Base-by-base conservation (phyloP, 768 basidiomycete genomes). In the Serendipita sp. region DNA sequence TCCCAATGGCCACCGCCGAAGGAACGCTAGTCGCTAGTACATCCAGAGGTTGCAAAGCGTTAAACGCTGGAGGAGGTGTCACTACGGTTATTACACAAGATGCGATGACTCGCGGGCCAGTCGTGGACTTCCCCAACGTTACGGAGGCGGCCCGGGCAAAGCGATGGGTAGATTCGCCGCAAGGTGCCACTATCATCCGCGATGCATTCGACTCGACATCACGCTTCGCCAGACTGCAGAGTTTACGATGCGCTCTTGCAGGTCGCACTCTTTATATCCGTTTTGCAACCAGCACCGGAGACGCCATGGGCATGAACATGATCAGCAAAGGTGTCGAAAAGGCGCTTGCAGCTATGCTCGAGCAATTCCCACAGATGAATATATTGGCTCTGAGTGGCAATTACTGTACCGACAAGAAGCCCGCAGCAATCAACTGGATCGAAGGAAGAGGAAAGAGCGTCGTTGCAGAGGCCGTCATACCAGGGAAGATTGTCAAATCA, bases 261-360 rank as follows among this genome's bases (percentile, higher is more conserved):
- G 96, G 96, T 3, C 82, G 96, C 45, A 95, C 92, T 44, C 76
- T 99, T 44, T 99, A 85, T 72, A 85, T 97, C 27, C 83, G 96
- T 53, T 97, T 99, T 71, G 88, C 88, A 65, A 96, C 93, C 13
- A 85, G 83, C 63, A 98, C 96, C 0, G 96, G 94, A 34, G 95
- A 98, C 70, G 95, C 96, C 45, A 99, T 98, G 95, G 96, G 96
- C 16, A 99, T 99, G 96, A 99, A 99, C 79, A 99, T 98, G 96
- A 96, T 98, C 71, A 90, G 88, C 6, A 99, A 99, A 76, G 96
- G 94, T 2, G 93, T 92, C 8, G 96, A 98, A 77, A 89, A 88
- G 75, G 93, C 93, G 23, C 80, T 99, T 11, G 91, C 87, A 70
- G 81, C 79, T 23, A 79, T 91, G 81, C 79, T 81, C 68, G 77